Conservation (phyloP, 768 basidiomycete genomes). For the Tylopilus balloui region DNA sequence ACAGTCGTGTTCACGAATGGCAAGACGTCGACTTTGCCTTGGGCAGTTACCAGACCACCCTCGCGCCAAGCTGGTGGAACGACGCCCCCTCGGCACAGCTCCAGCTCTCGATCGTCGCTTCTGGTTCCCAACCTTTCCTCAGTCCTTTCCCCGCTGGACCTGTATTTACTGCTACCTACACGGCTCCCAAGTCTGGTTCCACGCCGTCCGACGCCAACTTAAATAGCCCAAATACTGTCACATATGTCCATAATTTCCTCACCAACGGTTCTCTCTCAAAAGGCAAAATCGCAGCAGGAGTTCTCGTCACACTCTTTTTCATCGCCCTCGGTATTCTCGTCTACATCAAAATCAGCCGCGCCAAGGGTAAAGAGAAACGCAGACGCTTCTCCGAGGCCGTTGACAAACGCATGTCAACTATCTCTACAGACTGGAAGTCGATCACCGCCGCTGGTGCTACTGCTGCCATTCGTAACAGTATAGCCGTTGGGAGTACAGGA, state of each 20-base stretch:
- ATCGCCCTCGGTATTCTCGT: slow-evolving; percentile 39
- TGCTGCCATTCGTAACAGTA: slow-evolving; percentile 68
- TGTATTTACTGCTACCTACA: slow-evolving; percentile 62
- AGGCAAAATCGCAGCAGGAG: slow-evolving; percentile 63
- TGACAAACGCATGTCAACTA: slow-evolving; percentile 82
- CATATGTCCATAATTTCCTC: slow-evolving; percentile 37
- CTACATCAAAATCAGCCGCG: slow-evolving; percentile 54
- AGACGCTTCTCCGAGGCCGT: slow-evolving; percentile 59
- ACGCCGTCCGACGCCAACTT: slow-evolving; percentile 40
- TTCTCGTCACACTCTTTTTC: slow-evolving; percentile 60
- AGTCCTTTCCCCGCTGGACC: slow-evolving; percentile 60
- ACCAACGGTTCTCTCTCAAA: slow-evolving; percentile 36
- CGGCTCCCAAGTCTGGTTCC: slow-evolving; percentile 37
- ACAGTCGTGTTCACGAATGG: slow-evolving; percentile 55
- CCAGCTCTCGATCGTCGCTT: slow-evolving; percentile 55
- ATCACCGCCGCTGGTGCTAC: slow-evolving; percentile 66
- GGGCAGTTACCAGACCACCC: slow-evolving; percentile 45
- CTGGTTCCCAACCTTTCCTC: slow-evolving; percentile 48
- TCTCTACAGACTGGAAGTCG: slow-evolving; percentile 72
- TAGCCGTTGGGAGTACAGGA: slow-evolving; percentile 41
- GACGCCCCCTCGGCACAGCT: slow-evolving; percentile 43
- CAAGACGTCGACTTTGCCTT: slow-evolving; percentile 42
- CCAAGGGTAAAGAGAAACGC: slow-evolving; percentile 46
- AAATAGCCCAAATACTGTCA: slow-evolving; percentile 32
- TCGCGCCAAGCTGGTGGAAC: slow-evolving; percentile 74